Evolutionary conservation across 148 eudicot species (phyloP), one percentile per base, ranked within the genome.

Genomic region (Pharnaceum exiguum): DNA sequence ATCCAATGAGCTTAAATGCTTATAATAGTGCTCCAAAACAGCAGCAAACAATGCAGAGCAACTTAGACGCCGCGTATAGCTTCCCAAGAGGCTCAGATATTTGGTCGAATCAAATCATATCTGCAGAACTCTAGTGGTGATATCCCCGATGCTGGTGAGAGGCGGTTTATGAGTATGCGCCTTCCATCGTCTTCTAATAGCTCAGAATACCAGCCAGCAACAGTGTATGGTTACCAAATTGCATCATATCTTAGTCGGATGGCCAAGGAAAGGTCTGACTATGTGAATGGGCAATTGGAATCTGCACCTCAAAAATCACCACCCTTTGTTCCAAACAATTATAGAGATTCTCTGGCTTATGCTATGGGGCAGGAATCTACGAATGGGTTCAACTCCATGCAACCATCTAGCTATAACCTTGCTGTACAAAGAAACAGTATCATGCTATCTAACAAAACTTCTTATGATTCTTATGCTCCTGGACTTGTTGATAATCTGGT

Each of bases 161-260:
- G 83, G 81, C 83, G 95, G 29, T 83, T 85, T 67, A 80, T 80
- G 30, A 86, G 96, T 65, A 44, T 93, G 75, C 86, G 81, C 48
- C 72, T 82, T 47, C 99, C 88, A 51, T 65, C 96, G 51, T 68
- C 84, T 64, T 79, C 90, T 23, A 78, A 61, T 60, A 73, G 72
- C 58, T 77, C 54, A 52, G 93, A 82, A 30, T 73, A 77, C 63
- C 96, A 85, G 51, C 98, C 98, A 27, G 85, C 86, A 48, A 88
- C 98, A 12, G 56, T 93, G 35, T 96, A 89, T 60, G 99, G 99
- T 43, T 83, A 83, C 72, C 80, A 86, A 39, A 1, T 83, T 50
- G 67, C 81, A 2, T 72, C 88, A 29, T 76, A 82, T 71, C 47
- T 77, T n/a, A 74, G 70, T 55, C 79, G 72, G 52, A 52, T 77